phyloP scores from a whole-genome alignment of 2,329 filamentous ascomycete genomes.

The Fusarium odoratissimum region DNA sequence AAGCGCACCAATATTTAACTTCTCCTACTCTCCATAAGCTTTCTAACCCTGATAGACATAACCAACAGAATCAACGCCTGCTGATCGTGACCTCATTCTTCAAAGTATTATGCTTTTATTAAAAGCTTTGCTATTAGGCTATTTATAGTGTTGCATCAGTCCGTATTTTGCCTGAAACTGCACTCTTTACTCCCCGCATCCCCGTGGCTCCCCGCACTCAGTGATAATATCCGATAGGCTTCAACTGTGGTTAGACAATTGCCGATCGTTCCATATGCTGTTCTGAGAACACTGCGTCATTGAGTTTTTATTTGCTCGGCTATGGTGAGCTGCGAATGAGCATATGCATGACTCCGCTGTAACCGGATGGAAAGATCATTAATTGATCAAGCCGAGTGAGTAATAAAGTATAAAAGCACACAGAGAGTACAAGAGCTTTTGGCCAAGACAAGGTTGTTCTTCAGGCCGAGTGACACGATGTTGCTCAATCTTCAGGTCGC shows the following conservation, averaged over 20 bases:
- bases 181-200: not conserved
- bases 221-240: not conserved
- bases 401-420: not conserved
- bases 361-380: no score
- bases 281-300: accelerated
- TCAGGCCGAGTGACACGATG: accelerated
- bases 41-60: not conserved
- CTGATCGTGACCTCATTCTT: not conserved
- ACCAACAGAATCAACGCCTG: not conserved
- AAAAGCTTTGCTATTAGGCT: not conserved
- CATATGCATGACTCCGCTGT: not conserved
- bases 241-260: not conserved
- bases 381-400: accelerated
- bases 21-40: not conserved
- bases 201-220: not conserved
- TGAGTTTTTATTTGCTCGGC: not conserved
- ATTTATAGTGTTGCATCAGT: not conserved
- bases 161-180: not conserved
- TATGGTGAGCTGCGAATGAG: not conserved
- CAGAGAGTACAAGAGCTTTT: accelerated
- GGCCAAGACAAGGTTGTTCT: accelerated
- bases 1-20: not conserved
- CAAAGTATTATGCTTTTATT: not conserved
- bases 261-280: not conserved
- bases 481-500: not conserved